Base-by-base conservation (phyloP, 257 asterid species). In the Cinchona pubescens region DNA sequence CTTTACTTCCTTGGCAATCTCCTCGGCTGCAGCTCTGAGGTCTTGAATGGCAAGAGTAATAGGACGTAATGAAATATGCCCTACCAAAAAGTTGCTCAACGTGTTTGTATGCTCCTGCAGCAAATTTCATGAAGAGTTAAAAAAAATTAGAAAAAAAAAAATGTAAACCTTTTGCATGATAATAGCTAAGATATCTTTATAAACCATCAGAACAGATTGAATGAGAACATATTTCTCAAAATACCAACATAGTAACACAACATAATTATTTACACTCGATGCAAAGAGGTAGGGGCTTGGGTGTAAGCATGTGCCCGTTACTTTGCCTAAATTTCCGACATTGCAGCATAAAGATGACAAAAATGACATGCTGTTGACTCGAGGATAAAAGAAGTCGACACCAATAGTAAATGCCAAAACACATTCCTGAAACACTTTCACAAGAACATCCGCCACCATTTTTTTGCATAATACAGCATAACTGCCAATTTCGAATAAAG, bases 41-140 rank as follows among this genome's bases (percentile, higher is more conserved):
- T 92, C 97, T 81, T 86, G 80, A 74, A 87, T 85, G 66, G 97
- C 97, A 68, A 86, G 79, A 69, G 84, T 75, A 60, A 92, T 82
- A 65, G 95, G 90, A 37, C 72, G 79, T 84, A 88, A 80, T 0
- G 93, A 92, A 76, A 90, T 73, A 58, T 82, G 74, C 78, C 83
- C 91, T 73, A 79, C 90, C 81, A 90, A 74, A 81, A 84, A 58
- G 42, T 84, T 77, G 71, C 38, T 81, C 75, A 94, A 79, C 14
- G 79, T 77, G 77, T 75, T 80, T 40, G 76, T 77, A 71, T 91
- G 92, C 72, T 80, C 88, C 98, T 94, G 88, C 34, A 76, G 71
- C 38, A 32, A 9, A 4, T 58, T 29, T 49, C 34, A 0, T 11
- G 35, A 43, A 42, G 19, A 40, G 71, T 68, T 16, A 29, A 61